A percentile compares a stretch with the other conserved stretches of the same genome.
These are phyloP conservation scores for Candolleomyces eurysporus DNA, from an alignment of 768 basidiomycete species.

Conservation along the genomic window DNA sequence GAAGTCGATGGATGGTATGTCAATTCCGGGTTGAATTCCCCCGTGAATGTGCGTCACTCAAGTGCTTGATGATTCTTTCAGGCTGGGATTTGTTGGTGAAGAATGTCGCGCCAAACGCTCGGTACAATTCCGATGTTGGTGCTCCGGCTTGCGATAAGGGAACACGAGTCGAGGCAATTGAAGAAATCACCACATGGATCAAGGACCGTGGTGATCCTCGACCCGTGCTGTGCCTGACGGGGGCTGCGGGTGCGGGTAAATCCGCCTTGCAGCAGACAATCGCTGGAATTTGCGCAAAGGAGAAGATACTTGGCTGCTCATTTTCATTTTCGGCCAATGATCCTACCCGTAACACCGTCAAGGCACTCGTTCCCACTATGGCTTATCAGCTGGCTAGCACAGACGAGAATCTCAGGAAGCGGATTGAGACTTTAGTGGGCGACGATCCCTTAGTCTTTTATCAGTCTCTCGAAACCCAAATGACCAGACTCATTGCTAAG, in stretches of 20 bases:
- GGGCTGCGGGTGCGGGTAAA: conserved; percentile 4
- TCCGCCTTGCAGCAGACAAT: background rate
- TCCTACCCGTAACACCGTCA: background rate
- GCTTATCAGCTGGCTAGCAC: conserved; percentile 1
- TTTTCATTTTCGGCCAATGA: background rate
- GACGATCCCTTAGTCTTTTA: background rate
- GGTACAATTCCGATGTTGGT: too few relatives aligned
- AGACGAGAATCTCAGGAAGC: background rate
- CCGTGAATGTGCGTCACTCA: too few relatives aligned
- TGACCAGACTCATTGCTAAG: background rate
- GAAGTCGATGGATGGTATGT: too few relatives aligned
- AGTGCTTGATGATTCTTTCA: too few relatives aligned
- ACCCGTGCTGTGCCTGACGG: background rate
- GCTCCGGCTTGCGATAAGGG: too few relatives aligned
- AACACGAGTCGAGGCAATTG: too few relatives aligned
- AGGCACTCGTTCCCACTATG: background rate
- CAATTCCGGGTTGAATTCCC: too few relatives aligned
- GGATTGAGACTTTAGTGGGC: background rate
- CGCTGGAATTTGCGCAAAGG: background rate
- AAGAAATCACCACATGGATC: too few relatives aligned
- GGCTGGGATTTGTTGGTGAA: too few relatives aligned
- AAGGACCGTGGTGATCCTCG: background rate
- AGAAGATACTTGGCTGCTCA: background rate
- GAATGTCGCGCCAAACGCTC: too few relatives aligned
- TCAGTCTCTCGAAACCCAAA: background rate